Base-by-base conservation (phyloP, 768 basidiomycete genomes). In the Agaricus bisporus region DNA sequence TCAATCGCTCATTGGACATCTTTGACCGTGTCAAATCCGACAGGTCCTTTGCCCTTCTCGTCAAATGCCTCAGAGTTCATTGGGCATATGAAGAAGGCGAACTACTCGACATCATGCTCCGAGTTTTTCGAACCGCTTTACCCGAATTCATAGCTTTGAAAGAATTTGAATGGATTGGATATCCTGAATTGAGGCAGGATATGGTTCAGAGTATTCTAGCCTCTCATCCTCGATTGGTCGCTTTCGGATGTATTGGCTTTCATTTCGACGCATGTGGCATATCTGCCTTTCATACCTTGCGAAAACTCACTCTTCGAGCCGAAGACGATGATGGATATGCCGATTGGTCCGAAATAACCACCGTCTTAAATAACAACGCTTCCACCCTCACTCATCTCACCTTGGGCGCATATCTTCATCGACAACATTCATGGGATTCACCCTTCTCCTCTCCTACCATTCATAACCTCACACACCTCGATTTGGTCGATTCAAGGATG, bases 101-200 rank as follows among this genome's bases (percentile, higher is more conserved):
- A 51, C 80, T 83, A 75, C 68, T 85, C 12, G 82, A 82, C 59
- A 64, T 83, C 14, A 81, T 83, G 76, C 66, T 73, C 20, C 71
- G 82, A 77, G 79, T 85, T 42, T 83, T 86, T 65, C 77, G 77
- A 51, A 80, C 77, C 8, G 77, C 82, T 1, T 70, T 87, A 12
- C 82, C 83, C 1, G 80, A 80, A 41, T 85, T 86, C 67, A 82
- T 70, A 54, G 75, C 77, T 7, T 68, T 86, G 10, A 62, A 70
- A 11, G 83, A 84, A 56, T 84, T 86, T 60, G 84, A 86, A 65
- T 86, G 85, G 85, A 85, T 86, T n/a, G 84, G 85, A 5, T 86
- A 86, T 60, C 85, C 84, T 1, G 85, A 86, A 61, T 69, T 86
- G 67, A 73, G 79, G 9, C 80, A 73, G n/a, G 83, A 85, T 49